Evolutionary conservation across 176 grass and related monocot genomes (phyloP).

Genomic region (Areca catechu): DNA sequence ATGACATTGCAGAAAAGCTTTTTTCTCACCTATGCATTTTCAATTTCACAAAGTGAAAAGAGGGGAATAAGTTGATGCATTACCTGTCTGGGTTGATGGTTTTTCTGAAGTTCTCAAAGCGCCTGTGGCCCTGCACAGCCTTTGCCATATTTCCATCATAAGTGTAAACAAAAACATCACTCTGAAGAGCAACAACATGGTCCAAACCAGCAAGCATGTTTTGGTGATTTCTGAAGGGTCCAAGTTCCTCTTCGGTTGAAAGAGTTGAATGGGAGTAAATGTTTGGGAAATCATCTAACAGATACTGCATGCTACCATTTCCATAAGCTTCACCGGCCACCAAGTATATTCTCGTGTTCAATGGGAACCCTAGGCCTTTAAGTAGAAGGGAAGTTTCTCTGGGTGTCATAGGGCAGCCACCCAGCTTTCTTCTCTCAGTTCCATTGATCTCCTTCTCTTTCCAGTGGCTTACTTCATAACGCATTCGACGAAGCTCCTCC

Average conservation of each 20-base stretch:
- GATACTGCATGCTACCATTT: slow-evolving; percentile 80
- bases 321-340: slow-evolving; percentile 92
- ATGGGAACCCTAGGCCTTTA: slow-evolving; percentile 68
- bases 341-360: slow-evolving; percentile 71
- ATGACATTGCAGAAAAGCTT: too few relatives aligned
- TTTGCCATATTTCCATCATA: slow-evolving; percentile 99
- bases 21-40: too few relatives aligned
- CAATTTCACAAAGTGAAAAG: too few relatives aligned
- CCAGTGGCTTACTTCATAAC: slow-evolving; percentile 85
- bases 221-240: slow-evolving; percentile 75
- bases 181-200: slow-evolving; percentile 72
- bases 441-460: slow-evolving; percentile 98
- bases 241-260: slow-evolving; percentile 64
- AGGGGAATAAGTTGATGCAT: neutral
- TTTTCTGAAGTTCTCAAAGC: slow-evolving; percentile 93
- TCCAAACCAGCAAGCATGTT: slow-evolving; percentile 99
- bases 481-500: slow-evolving; percentile 69
- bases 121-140: slow-evolving; percentile 83
- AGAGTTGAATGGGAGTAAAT: slow-evolving; percentile 74
- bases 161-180: slow-evolving; percentile 91
- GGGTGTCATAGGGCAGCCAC: slow-evolving; percentile 86
- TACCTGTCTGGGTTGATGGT: slow-evolving; percentile 90
- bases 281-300: slow-evolving; percentile 70
- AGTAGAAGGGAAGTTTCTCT: slow-evolving; percentile 88
- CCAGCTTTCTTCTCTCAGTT: slow-evolving; percentile 64